These are phyloP conservation scores for Cupressus sempervirens DNA, from an alignment of 75 land plant species.

Conservation along the genomic window DNA sequence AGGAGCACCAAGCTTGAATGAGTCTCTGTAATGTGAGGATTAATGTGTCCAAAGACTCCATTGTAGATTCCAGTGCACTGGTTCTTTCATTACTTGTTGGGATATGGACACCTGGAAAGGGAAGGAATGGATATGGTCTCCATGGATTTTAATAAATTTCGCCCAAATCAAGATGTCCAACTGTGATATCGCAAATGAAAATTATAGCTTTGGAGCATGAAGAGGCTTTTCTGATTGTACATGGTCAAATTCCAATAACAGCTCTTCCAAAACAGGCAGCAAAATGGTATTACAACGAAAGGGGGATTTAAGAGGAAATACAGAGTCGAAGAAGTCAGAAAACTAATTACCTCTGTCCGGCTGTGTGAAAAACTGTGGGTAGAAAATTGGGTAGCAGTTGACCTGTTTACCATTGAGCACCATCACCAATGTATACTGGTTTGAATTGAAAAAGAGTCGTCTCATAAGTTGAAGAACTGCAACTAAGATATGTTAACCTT, in stretches of 20 bases:
- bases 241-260: no score
- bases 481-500: no score
- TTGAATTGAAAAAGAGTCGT: no score
- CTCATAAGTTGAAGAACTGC: no score
- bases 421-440: no score
- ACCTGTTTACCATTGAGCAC: no score
- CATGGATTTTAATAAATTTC: neutral
- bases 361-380: no score
- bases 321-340: neutral
- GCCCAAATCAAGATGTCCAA: neutral
- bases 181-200: neutral
- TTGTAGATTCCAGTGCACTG: conserved; percentile 65
- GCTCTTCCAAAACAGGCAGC: neutral
- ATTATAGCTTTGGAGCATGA: no score
- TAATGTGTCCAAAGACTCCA: conserved; percentile 27
- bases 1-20: conserved; percentile 53
- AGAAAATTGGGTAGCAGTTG: no score
- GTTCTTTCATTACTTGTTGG: conserved; percentile 54
- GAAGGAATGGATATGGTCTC: conserved; percentile 30
- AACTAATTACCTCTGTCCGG: neutral
- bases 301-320: neutral
- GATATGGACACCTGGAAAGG: conserved; percentile 56
- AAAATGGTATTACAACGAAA: neutral
- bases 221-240: no score
- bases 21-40: conserved; percentile 40